Percentiles rank a stretch among this genome's conserved stretches.
These are phyloP conservation scores for Globisporangium apiculatum DNA, from an alignment of 352 stramenopile genomes.

Conservation along the genomic window DNA sequence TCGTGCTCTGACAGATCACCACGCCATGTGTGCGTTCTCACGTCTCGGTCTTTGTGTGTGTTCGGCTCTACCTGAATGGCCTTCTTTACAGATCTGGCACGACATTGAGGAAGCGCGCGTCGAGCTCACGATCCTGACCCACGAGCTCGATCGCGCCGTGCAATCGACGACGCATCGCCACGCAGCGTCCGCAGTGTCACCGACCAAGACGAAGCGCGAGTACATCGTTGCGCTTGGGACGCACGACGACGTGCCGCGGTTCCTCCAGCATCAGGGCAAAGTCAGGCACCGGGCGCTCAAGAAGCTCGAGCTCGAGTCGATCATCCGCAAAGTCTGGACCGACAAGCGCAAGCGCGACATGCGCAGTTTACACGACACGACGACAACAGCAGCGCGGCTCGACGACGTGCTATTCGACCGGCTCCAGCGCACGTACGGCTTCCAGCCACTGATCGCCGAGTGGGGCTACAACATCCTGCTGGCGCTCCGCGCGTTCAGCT, in stretches of 20 bases:
- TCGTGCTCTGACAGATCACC: background rate
- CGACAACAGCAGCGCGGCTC: slow-evolving; percentile 17
- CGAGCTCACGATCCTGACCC: slow-evolving; percentile 65
- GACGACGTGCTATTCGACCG: slow-evolving; percentile 75
- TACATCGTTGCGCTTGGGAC: slow-evolving; percentile 55
- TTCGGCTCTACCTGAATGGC: background rate
- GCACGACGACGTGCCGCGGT: slow-evolving; percentile 53
- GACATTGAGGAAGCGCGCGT: slow-evolving; percentile 72
- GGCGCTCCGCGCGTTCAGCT: slow-evolving; percentile 52
- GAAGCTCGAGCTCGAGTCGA: slow-evolving; percentile 58
- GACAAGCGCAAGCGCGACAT: slow-evolving; percentile 67
- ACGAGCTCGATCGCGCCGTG: slow-evolving; percentile 43
- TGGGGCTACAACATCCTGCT: slow-evolving; percentile 85
- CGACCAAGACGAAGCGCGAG: slow-evolving; percentile 40
- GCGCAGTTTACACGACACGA: slow-evolving; percentile 34
- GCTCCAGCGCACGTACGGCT: slow-evolving; percentile 72
- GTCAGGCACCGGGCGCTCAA: slow-evolving; percentile 51
- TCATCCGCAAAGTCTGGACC: slow-evolving; percentile 66
- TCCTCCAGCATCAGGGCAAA: slow-evolving; percentile 71
- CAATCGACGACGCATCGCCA: slow-evolving; percentile 23
- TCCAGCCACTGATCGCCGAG: slow-evolving; percentile 74
- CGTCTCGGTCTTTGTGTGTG: background rate
- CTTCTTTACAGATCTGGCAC: slow-evolving; percentile 52
- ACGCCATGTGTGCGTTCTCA: background rate
- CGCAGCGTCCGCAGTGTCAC: background rate